Conservation (phyloP, 306 rosid genomes). For the Adenanthera pavonina region DNA sequence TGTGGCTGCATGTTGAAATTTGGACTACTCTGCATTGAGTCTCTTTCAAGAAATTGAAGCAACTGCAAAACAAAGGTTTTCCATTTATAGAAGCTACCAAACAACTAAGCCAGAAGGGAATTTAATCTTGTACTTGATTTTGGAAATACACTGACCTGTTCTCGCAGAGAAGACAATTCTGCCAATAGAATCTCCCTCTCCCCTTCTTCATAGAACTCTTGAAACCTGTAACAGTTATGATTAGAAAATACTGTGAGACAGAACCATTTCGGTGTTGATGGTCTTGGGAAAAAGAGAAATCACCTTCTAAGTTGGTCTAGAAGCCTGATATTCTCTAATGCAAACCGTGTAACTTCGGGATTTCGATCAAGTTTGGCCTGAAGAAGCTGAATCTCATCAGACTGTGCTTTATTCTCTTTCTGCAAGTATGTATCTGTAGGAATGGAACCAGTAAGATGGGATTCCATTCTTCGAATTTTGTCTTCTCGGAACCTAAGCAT, state of each 20-base stretch:
- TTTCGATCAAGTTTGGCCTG: constrained; percentile 81
- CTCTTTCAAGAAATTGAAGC: constrained; percentile 75
- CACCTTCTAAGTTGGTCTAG: constrained; percentile 93
- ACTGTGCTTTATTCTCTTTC: constrained; percentile 78
- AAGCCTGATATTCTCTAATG: constrained; percentile 93
- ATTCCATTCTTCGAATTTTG: constrained; percentile 84
- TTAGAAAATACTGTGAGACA: constrained; percentile 15
- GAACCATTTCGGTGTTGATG: constrained; percentile 3
- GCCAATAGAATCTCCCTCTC: constrained; percentile 81
- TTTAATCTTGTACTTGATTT: constrained; percentile 26
- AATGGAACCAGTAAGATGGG: constrained; percentile 65
- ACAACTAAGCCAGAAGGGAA: constrained; percentile 34
- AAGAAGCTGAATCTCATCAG: constrained; percentile 84
- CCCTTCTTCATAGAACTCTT: constrained; percentile 96
- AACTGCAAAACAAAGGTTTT: constrained; percentile 55
- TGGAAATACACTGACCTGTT: constrained; percentile 63
- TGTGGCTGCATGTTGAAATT: constrained; percentile 52
- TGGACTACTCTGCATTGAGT: constrained; percentile 46
- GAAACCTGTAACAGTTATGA: constrained; percentile 63
- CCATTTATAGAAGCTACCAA: constrained; percentile 28
- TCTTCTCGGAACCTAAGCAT: constrained; percentile 97
- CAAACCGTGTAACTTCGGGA: constrained; percentile 97
- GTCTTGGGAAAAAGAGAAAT: constrained; percentile 22
- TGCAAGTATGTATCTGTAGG: constrained; percentile 62
- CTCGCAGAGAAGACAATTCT: constrained; percentile 75